phyloP scores from a whole-genome alignment of 192 early-diverging fungal species.

The Backusella liffmaniae region DNA sequence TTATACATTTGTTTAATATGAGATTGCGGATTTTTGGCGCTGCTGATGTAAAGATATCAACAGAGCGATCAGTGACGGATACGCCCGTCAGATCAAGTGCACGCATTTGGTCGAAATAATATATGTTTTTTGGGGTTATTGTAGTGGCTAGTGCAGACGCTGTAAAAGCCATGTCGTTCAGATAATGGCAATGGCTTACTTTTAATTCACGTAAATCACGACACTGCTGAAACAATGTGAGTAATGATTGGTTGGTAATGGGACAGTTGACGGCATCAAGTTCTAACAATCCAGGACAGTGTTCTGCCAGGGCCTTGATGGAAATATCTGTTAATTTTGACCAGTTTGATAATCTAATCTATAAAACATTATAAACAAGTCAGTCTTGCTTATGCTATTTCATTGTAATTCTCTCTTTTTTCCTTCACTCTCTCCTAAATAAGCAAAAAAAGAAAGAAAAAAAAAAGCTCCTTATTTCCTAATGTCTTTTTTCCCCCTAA shows the following conservation, averaged over 20 bases:
- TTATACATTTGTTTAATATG: slow-evolving; percentile 51
- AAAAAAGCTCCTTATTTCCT: not conserved
- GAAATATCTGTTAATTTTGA: slow-evolving; percentile 46
- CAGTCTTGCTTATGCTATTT: not conserved
- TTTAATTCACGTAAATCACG: slow-evolving; percentile 53
- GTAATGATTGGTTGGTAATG: slow-evolving; percentile 46
- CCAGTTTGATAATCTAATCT: slow-evolving; percentile 56
- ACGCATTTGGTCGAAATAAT: slow-evolving; percentile 47
- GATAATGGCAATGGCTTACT: slow-evolving; percentile 35
- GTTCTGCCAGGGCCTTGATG: slow-evolving; percentile 41
- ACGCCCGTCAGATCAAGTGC: slow-evolving; percentile 51
- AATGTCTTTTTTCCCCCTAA: not conserved
- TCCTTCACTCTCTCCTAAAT: not conserved
- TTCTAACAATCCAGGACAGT: slow-evolving; percentile 52
- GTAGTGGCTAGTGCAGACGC: slow-evolving; percentile 20
- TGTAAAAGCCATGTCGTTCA: slow-evolving; percentile 46
- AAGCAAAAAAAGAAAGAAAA: not conserved
- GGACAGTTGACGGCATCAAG: slow-evolving; percentile 51
- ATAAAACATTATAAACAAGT: not conserved
- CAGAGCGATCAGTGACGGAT: slow-evolving; percentile 45
- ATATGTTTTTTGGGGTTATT: not conserved
- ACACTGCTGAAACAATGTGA: slow-evolving; percentile 41
- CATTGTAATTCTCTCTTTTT: not conserved
- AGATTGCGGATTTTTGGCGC: slow-evolving; percentile 54
- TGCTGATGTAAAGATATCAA: slow-evolving; percentile 41